phyloP scores from a whole-genome alignment of 2,329 filamentous ascomycete species.

The Cladosporium austrohemisphaericum region DNA sequence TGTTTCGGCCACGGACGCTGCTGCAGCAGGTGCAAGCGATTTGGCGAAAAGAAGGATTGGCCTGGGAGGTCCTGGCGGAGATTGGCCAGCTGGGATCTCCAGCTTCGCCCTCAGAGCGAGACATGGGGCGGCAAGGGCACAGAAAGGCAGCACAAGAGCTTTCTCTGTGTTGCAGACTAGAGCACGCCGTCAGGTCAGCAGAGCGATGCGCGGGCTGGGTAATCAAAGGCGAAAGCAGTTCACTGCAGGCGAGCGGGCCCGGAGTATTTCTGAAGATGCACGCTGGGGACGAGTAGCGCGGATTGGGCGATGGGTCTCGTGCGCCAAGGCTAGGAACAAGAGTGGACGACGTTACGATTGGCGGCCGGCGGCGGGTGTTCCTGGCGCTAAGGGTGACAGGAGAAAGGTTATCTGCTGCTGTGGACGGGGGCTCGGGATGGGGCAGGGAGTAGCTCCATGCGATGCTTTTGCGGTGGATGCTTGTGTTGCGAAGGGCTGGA shows the following conservation, averaged over 20 bases:
- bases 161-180: background rate
- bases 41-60: slow-evolving; percentile 5
- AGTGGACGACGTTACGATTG: slow-evolving; percentile 1
- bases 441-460: background rate
- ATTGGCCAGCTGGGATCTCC: slow-evolving; percentile 12
- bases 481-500: too few relatives aligned
- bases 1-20: slow-evolving; percentile 13
- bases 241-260: slow-evolving; percentile 7
- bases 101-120: background rate
- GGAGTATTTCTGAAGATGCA: slow-evolving; percentile 12
- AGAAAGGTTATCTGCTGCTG: slow-evolving; percentile 4
- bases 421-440: background rate
- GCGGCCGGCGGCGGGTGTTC: slow-evolving; percentile 11
- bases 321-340: slow-evolving; percentile 8
- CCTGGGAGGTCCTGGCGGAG: background rate
- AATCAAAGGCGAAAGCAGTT: background rate
- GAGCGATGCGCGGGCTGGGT: background rate
- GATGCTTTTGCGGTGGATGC: background rate
- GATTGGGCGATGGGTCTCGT: background rate
- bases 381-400: slow-evolving; percentile 8
- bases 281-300: background rate
- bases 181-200: slow-evolving; percentile 6
- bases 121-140: background rate
- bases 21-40: slow-evolving; percentile 1
- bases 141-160: background rate